A percentile compares a stretch with the other conserved stretches of the same genome.
Conservation (phyloP, 305 asterid species). For the Salvia sclarea region DNA sequence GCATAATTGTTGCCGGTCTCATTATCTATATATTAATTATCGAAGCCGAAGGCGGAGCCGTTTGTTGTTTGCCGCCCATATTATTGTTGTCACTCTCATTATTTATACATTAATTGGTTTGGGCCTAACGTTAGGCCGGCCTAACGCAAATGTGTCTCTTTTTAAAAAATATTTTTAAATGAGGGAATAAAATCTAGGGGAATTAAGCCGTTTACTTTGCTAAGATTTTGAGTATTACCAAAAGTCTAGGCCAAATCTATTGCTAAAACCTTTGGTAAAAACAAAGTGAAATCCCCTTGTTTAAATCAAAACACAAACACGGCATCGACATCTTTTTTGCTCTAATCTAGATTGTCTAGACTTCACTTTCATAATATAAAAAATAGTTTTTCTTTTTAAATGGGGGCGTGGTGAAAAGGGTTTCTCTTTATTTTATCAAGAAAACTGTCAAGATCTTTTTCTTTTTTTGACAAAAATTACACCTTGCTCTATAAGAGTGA, state of each 20-base stretch:
- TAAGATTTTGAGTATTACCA: slow-evolving; percentile 27
- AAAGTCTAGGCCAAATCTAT: slow-evolving; percentile 36
- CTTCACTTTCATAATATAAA: not conserved
- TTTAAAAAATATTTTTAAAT: not conserved
- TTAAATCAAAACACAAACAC: slow-evolving; percentile 28
- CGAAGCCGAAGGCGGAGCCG: no score
- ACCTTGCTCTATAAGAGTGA: not conserved
- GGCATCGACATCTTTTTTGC: slow-evolving; percentile 1
- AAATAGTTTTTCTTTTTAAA: not conserved
- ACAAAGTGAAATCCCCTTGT: slow-evolving; percentile 36
- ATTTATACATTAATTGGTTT: no score
- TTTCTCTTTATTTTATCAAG: not conserved
- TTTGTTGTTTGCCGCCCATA: no score
- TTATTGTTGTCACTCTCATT: no score
- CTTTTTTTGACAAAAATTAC: not conserved
- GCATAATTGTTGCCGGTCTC: no score
- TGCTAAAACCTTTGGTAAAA: slow-evolving; percentile 34
- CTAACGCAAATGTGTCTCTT: not conserved
- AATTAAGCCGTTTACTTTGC: slow-evolving; percentile 23
- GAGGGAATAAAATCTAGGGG: slow-evolving; percentile 29
- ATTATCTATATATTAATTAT: no score
- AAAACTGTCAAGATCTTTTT: slow-evolving; percentile 1
- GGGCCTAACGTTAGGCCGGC: no score
- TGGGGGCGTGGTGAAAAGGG: slow-evolving; percentile 7
- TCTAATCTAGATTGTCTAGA: slow-evolving; percentile 4